Percentiles rank a stretch among this genome's conserved stretches.
Evolutionary conservation across 1,284 basidiomycete genomes (phyloP).

Genomic region (Pyrrhoderma lamaoense): DNA sequence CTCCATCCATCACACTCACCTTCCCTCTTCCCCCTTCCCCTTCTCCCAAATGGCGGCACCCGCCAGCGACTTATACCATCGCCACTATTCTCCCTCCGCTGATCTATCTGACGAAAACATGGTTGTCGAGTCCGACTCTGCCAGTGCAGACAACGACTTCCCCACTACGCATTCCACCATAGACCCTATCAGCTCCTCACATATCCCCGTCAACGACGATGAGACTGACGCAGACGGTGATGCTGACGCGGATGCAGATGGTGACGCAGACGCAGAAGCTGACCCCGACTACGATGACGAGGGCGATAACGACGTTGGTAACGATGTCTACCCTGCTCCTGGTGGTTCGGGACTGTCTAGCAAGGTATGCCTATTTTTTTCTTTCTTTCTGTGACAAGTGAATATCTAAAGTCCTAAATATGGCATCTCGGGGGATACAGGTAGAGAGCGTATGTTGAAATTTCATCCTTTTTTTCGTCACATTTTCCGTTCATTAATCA

Average conservation of each 20-base stretch:
- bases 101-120: constrained; percentile 14
- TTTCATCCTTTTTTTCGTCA: constrained; percentile 2
- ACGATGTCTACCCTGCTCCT: constrained; percentile 15
- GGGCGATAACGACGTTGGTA: constrained; percentile 12
- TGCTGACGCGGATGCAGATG: constrained; percentile 20
- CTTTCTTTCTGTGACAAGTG: constrained; percentile 24
- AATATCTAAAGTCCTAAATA: constrained; percentile 11
- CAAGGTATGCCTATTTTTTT: constrained; percentile 21
- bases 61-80: constrained; percentile 3
- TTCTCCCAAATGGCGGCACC: constrained; percentile 9
- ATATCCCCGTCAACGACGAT: constrained; percentile 13
- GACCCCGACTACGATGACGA: constrained; percentile 20
- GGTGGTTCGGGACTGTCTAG: constrained; percentile 15
- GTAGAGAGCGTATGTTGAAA: constrained; percentile 20
- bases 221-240: constrained; percentile 20
- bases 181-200: constrained; percentile 1
- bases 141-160: neutral
- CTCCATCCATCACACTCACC: constrained; percentile 3
- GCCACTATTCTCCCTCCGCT: constrained; percentile 1
- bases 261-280: constrained; percentile 21
- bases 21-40: constrained; percentile 4
- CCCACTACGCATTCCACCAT: neutral
- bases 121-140: constrained; percentile 11
- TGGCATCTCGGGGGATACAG: constrained; percentile 11
- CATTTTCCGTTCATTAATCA: neutral